Evolutionary conservation across 257 asterid genomes (phyloP).

Genomic region (Solanum rostratum): DNA sequence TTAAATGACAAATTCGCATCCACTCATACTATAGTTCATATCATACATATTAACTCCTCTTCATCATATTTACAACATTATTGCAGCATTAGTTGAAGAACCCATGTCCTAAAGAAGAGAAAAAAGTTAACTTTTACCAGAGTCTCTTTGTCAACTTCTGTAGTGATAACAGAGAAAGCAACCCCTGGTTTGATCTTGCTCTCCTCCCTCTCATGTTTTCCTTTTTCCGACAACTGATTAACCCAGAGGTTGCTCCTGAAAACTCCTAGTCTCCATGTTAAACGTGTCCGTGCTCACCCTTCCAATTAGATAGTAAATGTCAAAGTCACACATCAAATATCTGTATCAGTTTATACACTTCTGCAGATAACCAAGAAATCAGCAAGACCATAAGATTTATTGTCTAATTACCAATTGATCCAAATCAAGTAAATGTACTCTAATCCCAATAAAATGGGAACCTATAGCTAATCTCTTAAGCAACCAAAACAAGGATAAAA

Average conservation of each 20-base stretch:
- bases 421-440: conserved; percentile 2
- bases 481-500: conserved; percentile 58
- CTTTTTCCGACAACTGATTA: conserved; percentile 23
- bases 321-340: conserved; percentile 42
- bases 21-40: background rate
- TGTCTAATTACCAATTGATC: background rate
- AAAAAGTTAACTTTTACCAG: conserved; percentile 30
- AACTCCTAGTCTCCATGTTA: conserved; percentile 39
- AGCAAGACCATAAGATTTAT: background rate
- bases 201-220: conserved; percentile 29
- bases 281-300: conserved; percentile 17
- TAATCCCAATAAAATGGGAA: conserved; percentile 7
- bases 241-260: conserved; percentile 29
- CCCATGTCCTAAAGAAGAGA: background rate
- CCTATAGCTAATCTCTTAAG: conserved; percentile 24
- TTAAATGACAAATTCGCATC: background rate
- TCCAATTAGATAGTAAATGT: conserved; percentile 31
- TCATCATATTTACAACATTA: background rate
- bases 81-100: background rate
- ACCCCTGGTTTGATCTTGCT: conserved; percentile 40
- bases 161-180: conserved; percentile 69
- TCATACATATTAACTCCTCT: no score
- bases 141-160: conserved; percentile 45
- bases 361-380: conserved; percentile 10
- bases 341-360: conserved; percentile 21